These are phyloP conservation scores for Mercurialis annua DNA, from an alignment of 345 rosid genomes.

Conservation along the genomic window DNA sequence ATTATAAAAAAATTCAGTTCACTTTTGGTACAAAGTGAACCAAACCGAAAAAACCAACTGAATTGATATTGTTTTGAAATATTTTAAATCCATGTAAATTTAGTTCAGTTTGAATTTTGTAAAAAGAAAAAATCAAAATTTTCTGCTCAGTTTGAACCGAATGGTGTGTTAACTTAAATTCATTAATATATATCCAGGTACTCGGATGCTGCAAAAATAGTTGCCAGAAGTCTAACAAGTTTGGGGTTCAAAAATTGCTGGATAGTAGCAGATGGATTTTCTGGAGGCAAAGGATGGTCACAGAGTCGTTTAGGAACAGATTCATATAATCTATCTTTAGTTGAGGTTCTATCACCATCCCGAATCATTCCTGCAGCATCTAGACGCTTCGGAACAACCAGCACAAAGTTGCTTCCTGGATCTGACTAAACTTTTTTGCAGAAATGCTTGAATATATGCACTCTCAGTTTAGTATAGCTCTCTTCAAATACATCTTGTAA, in stretches of 20 bases:
- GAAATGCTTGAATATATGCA: not conserved
- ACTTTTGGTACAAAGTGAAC: too few species aligned
- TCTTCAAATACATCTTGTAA: not conserved
- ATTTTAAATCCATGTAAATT: too few species aligned
- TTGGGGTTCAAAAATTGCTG: constrained; percentile 82
- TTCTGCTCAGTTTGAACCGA: too few species aligned
- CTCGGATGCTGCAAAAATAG: constrained; percentile 72
- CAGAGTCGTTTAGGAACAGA: constrained; percentile 86
- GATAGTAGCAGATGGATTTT: constrained; percentile 73
- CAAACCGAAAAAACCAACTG: too few species aligned
- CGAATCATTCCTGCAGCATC: constrained; percentile 54
- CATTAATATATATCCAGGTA: constrained; percentile 42
- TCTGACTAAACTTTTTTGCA: constrained; percentile 35
- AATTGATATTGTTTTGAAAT: too few species aligned
- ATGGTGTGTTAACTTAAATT: not conserved
- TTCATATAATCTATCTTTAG: constrained; percentile 63
- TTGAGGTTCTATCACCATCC: constrained; percentile 67
- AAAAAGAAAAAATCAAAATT: too few species aligned
- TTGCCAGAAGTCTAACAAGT: constrained; percentile 61
- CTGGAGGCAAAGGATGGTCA: constrained; percentile 85
- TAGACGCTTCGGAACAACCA: constrained; percentile 56
- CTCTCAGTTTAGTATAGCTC: not conserved
- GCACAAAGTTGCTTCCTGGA: constrained; percentile 73
- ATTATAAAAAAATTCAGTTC: too few species aligned
- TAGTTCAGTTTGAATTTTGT: too few species aligned